Evolutionary conservation across 2,329 filamentous ascomycete species (phyloP).

Genomic region (Xylariaceae sp.): DNA sequence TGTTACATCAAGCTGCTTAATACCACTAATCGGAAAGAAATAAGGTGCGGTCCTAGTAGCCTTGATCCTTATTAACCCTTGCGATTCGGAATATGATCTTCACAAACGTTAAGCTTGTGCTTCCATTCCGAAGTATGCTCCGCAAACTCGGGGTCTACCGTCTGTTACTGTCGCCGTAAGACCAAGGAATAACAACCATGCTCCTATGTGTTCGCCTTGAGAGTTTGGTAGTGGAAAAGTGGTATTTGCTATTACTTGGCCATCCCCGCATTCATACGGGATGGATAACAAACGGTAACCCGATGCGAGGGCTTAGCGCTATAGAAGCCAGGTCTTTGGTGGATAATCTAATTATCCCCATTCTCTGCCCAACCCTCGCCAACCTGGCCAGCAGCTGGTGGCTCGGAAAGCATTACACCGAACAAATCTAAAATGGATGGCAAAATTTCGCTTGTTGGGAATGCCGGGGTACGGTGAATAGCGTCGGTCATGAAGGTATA

Average conservation of each 20-base stretch:
- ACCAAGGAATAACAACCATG: neutral
- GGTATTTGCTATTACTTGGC: neutral
- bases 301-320: neutral
- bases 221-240: neutral
- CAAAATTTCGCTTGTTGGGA: neutral
- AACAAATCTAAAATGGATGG: neutral
- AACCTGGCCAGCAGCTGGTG: neutral
- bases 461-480: too few species aligned
- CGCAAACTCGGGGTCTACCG: neutral
- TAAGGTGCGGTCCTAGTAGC: neutral
- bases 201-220: constrained; percentile 11
- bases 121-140: neutral
- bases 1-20: neutral
- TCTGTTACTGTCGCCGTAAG: neutral
- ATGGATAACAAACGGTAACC: neutral
- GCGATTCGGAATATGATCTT: constrained; percentile 2
- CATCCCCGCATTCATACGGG: constrained; percentile 14
- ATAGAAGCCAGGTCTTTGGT: constrained; percentile 16
- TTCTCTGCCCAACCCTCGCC: too few species aligned
- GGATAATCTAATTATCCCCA: too few species aligned
- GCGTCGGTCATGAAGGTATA: too few species aligned
- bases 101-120: neutral
- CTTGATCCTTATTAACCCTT: too few species aligned
- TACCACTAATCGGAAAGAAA: neutral
- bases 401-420: constrained; percentile 20